A percentile compares a stretch with the other conserved stretches of the same genome.
Conservation (phyloP, 345 rosid species). For the Chamaenerion angustifolium region DNA sequence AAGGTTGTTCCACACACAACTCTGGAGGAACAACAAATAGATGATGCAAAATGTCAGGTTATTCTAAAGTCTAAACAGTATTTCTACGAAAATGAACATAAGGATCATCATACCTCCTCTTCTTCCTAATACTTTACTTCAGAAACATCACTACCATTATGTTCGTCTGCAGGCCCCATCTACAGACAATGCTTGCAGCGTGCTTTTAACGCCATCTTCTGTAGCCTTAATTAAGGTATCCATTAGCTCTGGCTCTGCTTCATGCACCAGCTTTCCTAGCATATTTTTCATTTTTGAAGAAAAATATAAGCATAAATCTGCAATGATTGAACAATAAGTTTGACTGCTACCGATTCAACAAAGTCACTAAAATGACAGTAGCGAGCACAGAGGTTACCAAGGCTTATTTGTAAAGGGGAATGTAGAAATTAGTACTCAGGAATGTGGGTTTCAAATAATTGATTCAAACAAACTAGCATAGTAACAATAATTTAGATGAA, state of each 20-base stretch:
- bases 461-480: too few species aligned
- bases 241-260: slow-evolving; percentile 70
- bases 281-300: background rate
- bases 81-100: background rate
- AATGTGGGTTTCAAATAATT: too few species aligned
- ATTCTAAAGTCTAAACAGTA: background rate
- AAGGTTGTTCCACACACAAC: too few species aligned
- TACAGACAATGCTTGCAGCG: slow-evolving; percentile 35
- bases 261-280: slow-evolving; percentile 69
- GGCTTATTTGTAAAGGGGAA: too few species aligned
- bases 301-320: background rate
- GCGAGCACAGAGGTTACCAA: too few species aligned
- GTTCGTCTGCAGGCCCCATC: slow-evolving; percentile 15
- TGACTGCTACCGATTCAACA: background rate
- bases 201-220: slow-evolving; percentile 49
- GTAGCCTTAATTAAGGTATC: slow-evolving; percentile 62
- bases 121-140: slow-evolving; percentile 26
- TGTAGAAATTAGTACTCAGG: too few species aligned
- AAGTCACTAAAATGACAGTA: too few species aligned
- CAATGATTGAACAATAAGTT: background rate
- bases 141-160: slow-evolving; percentile 19
- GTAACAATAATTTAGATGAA: background rate
- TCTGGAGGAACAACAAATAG: background rate
- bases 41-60: background rate
- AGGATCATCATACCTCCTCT: slow-evolving; percentile 28